A percentile compares a stretch with the other conserved stretches of the same genome.
Evolutionary conservation across 352 stramenopile species (phyloP).

Genomic region (Phytophthora litchii): DNA sequence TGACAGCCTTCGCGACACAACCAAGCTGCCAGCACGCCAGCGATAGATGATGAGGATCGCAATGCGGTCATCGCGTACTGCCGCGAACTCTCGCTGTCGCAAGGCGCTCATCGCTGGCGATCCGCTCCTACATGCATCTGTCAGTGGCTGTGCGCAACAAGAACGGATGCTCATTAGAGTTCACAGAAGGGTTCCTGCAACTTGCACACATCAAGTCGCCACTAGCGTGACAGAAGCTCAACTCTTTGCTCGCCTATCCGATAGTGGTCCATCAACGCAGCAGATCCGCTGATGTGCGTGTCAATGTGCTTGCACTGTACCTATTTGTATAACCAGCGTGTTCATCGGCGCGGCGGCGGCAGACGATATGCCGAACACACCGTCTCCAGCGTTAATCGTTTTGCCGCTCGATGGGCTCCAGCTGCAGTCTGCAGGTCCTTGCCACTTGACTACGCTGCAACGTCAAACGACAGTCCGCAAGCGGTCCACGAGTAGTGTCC

Average conservation of each 20-base stretch:
- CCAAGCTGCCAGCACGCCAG: constrained; percentile 2
- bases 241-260: constrained; percentile 15
- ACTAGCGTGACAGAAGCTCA: constrained; percentile 1
- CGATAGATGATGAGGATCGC: constrained; percentile 1
- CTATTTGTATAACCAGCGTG: not conserved
- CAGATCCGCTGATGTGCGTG: constrained; percentile 6
- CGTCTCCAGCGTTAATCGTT: not conserved
- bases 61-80: too few relatives aligned
- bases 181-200: not conserved
- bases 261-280: constrained; percentile 8
- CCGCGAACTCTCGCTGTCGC: constrained; percentile 9
- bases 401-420: not conserved
- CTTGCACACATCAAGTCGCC: not conserved
- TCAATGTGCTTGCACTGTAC: not conserved
- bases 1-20: not conserved
- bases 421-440: not conserved
- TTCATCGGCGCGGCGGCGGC: not conserved
- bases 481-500: constrained; percentile 8
- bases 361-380: not conserved
- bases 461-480: not conserved
- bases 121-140: constrained; percentile 11
- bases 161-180: not conserved
- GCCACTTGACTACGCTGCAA: not conserved
- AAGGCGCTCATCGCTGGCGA: constrained; percentile 20
- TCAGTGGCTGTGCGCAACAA: not conserved